phyloP scores from a whole-genome alignment of 257 asterid species.

The Lycium barbarum region DNA sequence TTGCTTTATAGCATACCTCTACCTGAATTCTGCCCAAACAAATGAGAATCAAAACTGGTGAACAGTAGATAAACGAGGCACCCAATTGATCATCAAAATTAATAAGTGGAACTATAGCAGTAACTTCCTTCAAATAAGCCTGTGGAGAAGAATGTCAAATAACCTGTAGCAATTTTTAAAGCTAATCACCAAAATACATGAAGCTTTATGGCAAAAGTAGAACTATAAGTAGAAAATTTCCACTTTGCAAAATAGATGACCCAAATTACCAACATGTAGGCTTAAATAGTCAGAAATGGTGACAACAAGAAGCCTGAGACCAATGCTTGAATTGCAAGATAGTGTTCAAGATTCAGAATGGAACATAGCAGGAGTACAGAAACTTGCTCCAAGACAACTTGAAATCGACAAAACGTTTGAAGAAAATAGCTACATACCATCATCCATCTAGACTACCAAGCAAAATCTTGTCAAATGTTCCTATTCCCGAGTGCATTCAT shows the following conservation, averaged over 20 bases:
- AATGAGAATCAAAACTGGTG: conserved; percentile 86
- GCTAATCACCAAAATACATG: conserved; percentile 55
- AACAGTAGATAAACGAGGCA: conserved; percentile 84
- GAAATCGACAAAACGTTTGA: conserved; percentile 1
- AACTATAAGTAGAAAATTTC: conserved; percentile 41
- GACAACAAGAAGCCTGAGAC: background rate
- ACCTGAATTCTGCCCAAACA: conserved; percentile 93
- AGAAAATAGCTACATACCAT: background rate
- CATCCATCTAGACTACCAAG: background rate
- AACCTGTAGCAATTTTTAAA: conserved; percentile 57
- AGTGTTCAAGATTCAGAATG: background rate
- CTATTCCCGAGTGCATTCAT: background rate
- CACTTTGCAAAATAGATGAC: conserved; percentile 31
- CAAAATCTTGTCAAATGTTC: background rate
- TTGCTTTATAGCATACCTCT: conserved; percentile 93
- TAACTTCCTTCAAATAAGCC: conserved; percentile 85
- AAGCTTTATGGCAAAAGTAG: conserved; percentile 40
- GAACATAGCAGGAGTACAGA: conserved; percentile 17
- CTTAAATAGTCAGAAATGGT: conserved; percentile 20
- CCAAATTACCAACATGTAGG: conserved; percentile 35
- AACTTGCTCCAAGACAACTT: background rate
- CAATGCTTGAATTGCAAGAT: background rate
- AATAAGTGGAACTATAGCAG: conserved; percentile 66
- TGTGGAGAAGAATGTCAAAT: conserved; percentile 78
- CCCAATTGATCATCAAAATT: conserved; percentile 77